These are phyloP conservation scores for Bullera alba DNA, from an alignment of 768 basidiomycete genomes.

Conservation along the genomic window DNA sequence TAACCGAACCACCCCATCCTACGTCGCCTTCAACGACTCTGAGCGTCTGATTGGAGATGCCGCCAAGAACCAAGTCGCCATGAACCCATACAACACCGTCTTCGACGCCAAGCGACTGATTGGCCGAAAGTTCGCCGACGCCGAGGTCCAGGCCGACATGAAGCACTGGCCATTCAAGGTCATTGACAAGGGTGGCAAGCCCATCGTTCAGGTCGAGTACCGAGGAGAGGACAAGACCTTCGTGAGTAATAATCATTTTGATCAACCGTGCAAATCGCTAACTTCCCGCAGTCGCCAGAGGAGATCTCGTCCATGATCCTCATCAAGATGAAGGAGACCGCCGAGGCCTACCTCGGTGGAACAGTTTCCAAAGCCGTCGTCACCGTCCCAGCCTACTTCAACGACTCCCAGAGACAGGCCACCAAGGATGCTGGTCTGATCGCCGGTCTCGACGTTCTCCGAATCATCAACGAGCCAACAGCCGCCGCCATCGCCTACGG, in stretches of 20 bases:
- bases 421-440: conserved; percentile 97
- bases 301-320: conserved; percentile 95
- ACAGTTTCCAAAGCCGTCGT: conserved; percentile 96
- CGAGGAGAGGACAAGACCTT: conserved; percentile 74
- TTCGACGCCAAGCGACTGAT: conserved; percentile 99
- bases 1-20: conserved; percentile 88
- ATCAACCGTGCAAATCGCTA: neutral
- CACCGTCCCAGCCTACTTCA: conserved; percentile 98
- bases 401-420: conserved; percentile 97
- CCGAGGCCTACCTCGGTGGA: conserved; percentile 92
- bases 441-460: conserved; percentile 86
- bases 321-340: conserved; percentile 98
- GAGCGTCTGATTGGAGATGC: conserved; percentile 99
- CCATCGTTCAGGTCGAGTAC: conserved; percentile 68
- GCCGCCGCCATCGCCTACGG: conserved; percentile 97
- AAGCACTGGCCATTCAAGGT: conserved; percentile 64
- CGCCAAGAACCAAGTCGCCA: conserved; percentile 90
- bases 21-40: conserved; percentile 86
- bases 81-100: conserved; percentile 96
- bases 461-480: conserved; percentile 97
- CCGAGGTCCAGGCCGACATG: conserved; percentile 52
- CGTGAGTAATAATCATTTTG: conserved; percentile 51
- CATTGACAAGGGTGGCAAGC: conserved; percentile 71
- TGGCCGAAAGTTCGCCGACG: conserved; percentile 54
- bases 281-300: conserved; percentile 64